These are phyloP conservation scores for Pachyrhizus erosus DNA, from an alignment of 306 rosid genomes.

Conservation along the genomic window DNA sequence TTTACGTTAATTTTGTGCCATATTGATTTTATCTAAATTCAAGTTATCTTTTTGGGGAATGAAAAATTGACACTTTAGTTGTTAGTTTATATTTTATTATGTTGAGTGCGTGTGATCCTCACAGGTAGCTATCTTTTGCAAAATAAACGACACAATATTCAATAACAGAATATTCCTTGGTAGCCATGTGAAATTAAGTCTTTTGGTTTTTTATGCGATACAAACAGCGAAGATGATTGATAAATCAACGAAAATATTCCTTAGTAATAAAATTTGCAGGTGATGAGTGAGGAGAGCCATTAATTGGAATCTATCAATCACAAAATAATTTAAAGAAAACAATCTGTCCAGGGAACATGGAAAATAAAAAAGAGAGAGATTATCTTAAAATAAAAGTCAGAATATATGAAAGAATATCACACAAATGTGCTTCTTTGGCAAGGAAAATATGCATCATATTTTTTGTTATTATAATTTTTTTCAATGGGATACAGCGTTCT, in stretches of 20 bases:
- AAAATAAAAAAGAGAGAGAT: background rate
- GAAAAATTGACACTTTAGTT: background rate
- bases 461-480: background rate
- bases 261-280: background rate
- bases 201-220: background rate
- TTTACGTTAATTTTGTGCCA: background rate
- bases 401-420: conserved; percentile 22
- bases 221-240: background rate
- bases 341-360: background rate
- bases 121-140: background rate
- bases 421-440: background rate
- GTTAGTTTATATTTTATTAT: background rate
- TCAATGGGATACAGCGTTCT: background rate
- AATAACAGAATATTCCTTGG: background rate
- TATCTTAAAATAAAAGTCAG: background rate
- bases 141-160: background rate
- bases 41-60: background rate
- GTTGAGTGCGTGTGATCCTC: background rate
- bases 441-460: background rate
- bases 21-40: background rate
- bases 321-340: background rate
- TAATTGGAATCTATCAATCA: background rate
- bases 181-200: background rate
- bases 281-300: background rate
- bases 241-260: background rate